Conservation (phyloP, 2,329 filamentous ascomycete species). For the Remersonia thermophila region DNA sequence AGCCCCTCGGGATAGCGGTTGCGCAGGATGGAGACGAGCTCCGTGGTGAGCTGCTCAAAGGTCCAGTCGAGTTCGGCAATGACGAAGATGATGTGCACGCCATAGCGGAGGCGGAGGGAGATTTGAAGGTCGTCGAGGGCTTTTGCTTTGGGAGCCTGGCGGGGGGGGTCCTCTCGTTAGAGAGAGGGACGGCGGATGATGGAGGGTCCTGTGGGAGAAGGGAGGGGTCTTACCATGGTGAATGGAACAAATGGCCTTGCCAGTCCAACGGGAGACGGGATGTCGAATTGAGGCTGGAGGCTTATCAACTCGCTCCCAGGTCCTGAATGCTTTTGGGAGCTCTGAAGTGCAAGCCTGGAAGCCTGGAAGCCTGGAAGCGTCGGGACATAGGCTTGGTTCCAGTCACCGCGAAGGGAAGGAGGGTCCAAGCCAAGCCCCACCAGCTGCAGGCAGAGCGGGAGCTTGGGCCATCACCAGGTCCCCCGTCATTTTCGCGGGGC, state of each 20-base stretch:
- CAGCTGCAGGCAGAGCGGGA: constrained; percentile 3
- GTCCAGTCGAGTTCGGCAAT: constrained; percentile 47
- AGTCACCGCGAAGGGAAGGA: background rate
- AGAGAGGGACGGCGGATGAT: background rate
- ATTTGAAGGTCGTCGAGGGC: constrained; percentile 33
- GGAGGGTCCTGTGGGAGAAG: no score
- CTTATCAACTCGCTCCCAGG: no score
- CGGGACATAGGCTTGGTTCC: background rate
- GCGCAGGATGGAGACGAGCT: constrained; percentile 45
- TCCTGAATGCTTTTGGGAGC: no score
- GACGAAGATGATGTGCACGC: constrained; percentile 57
- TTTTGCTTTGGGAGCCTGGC: constrained; percentile 9
- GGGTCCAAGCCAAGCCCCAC: background rate
- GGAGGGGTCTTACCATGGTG: no score
- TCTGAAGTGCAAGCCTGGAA: no score
- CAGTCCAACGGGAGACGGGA: no score
- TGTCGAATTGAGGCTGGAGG: no score
- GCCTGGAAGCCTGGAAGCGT: background rate
- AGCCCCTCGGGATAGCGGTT: constrained; percentile 42
- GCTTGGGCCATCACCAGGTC: constrained; percentile 11
- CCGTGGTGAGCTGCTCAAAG: constrained; percentile 43
- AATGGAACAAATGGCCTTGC: no score
- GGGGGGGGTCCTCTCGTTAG: no score
- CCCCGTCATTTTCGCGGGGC: constrained; percentile 1
- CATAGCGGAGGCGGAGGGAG: constrained; percentile 62